Conservation (phyloP, 176 grass and related monocot genomes). For the Oryza nivara region DNA sequence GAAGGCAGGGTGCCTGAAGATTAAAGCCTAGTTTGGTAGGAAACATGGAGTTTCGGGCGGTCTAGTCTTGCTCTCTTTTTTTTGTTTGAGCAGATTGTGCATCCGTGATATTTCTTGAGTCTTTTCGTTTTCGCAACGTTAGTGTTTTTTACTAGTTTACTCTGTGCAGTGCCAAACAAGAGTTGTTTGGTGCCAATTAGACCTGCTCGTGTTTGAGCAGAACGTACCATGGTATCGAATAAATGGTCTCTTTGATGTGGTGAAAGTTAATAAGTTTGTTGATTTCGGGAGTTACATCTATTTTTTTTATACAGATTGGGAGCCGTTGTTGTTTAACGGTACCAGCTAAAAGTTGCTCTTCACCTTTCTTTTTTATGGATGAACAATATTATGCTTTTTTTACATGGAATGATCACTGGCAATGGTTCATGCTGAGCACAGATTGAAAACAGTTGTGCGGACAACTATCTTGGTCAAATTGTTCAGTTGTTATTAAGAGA, state of each 20-base stretch:
- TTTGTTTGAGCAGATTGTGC: conserved; percentile 40
- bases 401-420: background rate
- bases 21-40: conserved; percentile 40
- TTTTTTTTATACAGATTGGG: background rate
- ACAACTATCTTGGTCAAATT: background rate
- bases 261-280: conserved; percentile 6
- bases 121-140: background rate
- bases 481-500: no score
- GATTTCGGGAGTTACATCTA: no score
- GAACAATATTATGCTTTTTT: background rate
- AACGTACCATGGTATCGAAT: conserved; percentile 15
- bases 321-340: background rate
- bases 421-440: background rate
- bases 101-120: background rate
- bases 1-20: conserved; percentile 4
- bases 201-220: conserved; percentile 27
- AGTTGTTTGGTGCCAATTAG: background rate
- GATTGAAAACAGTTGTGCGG: background rate
- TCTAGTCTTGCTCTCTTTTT: conserved; percentile 32
- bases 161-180: background rate
- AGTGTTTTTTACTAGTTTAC: background rate
- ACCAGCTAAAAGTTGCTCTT: background rate
- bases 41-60: background rate
- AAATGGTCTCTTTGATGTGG: conserved; percentile 31
- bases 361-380: background rate